Conservation (phyloP, 495 filamentous ascomycete species). For the Beverwykella pulmonaria region DNA sequence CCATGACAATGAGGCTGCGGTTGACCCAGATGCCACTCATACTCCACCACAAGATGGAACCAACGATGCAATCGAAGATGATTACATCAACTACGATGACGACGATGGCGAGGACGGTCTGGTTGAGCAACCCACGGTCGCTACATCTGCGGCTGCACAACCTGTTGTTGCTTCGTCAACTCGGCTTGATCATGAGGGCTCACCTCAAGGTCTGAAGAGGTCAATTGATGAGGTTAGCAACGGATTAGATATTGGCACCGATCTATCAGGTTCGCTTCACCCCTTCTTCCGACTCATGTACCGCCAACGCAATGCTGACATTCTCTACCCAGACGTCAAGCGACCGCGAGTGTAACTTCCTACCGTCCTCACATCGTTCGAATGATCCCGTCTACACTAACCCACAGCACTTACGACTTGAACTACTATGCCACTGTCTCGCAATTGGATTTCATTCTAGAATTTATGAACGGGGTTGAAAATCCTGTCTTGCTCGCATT, state of each 20-base stretch:
- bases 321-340: constrained; percentile 13
- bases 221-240: constrained; percentile 9
- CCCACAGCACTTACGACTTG: neutral
- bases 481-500: neutral
- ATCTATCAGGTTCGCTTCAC: neutral
- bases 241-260: neutral
- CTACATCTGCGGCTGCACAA: constrained; percentile 6
- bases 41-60: neutral
- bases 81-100: constrained; percentile 20
- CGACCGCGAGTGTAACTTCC: constrained; percentile 3
- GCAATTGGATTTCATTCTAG: neutral
- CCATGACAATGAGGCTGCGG: neutral
- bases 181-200: neutral
- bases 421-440: neutral
- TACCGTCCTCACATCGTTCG: neutral
- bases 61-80: constrained; percentile 2
- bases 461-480: neutral
- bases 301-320: neutral
- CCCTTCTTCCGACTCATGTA: neutral
- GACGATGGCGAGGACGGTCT: constrained; percentile 23
- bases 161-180: neutral
- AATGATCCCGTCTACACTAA: neutral
- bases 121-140: neutral
- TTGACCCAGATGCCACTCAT: neutral
- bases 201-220: constrained; percentile 17